Conservation (phyloP, 106 monocot species). For the Dioscorea zingiberensis region DNA sequence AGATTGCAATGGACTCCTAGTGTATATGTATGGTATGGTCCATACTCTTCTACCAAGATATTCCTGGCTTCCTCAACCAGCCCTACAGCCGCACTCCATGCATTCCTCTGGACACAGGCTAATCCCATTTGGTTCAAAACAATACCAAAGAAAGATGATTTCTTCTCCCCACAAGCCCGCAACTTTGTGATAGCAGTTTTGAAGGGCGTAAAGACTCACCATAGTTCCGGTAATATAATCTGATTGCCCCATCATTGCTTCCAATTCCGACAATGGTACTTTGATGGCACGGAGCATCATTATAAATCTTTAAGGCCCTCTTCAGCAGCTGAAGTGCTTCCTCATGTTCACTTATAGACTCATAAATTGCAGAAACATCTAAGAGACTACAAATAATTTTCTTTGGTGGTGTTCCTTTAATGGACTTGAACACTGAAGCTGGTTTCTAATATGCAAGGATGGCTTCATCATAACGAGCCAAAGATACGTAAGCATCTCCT, state of each 20-base stretch:
- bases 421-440: conserved; percentile 17
- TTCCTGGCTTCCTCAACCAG: conserved; percentile 72
- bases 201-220: conserved; percentile 47
- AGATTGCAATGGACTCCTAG: conserved; percentile 94
- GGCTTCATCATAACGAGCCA: conserved; percentile 42
- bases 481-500: conserved; percentile 32
- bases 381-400: conserved; percentile 68
- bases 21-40: conserved; percentile 83
- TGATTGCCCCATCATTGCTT: conserved; percentile 82
- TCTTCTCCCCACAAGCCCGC: conserved; percentile 76
- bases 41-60: conserved; percentile 71
- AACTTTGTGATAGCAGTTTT: conserved; percentile 64
- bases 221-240: conserved; percentile 72
- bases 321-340: conserved; percentile 79
- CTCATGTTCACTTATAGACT: conserved; percentile 74
- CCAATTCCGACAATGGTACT: conserved; percentile 82
- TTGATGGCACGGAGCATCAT: conserved; percentile 65
- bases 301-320: conserved; percentile 69
- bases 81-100: conserved; percentile 71
- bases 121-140: conserved; percentile 95
- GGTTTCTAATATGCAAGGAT: conserved; percentile 35
- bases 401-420: conserved; percentile 39
- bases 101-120: conserved; percentile 61
- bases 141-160: conserved; percentile 71
- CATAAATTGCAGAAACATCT: conserved; percentile 78